Percentiles rank a stretch among this genome's conserved stretches.
Evolutionary conservation across 2,329 filamentous ascomycete genomes (phyloP).

Genomic region (Neofusicoccum parvum): DNA sequence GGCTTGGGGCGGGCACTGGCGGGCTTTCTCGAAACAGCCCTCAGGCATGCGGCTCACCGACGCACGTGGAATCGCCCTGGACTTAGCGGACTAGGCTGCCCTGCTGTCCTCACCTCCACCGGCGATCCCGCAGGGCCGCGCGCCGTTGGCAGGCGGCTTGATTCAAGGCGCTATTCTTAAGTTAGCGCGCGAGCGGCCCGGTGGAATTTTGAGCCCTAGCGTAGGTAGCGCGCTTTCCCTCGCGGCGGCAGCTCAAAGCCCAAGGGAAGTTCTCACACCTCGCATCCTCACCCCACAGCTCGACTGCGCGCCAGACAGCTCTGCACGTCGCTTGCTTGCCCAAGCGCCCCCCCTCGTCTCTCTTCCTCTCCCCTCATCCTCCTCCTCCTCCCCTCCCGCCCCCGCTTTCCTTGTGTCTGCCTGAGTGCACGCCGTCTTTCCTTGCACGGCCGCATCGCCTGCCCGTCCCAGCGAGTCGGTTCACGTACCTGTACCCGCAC

Average conservation of each 20-base stretch:
- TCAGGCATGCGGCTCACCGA: slow-evolving; percentile 15
- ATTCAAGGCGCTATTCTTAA: slow-evolving; percentile 7
- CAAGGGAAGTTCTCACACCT: slow-evolving; percentile 17
- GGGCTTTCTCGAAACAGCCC: slow-evolving; percentile 12
- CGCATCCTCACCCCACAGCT: slow-evolving; percentile 22
- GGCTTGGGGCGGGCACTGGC: not conserved
- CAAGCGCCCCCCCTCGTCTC: slow-evolving; percentile 19
- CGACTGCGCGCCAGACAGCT: slow-evolving; percentile 21
- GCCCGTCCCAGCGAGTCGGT: slow-evolving; percentile 20
- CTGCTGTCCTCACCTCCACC: slow-evolving; percentile 11
- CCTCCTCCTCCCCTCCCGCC: slow-evolving; percentile 32
- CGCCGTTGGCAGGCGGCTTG: slow-evolving; percentile 15
- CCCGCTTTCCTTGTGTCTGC: slow-evolving; percentile 30
- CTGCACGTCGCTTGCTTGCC: slow-evolving; percentile 19
- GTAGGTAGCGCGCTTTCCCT: slow-evolving; percentile 14
- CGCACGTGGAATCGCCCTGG: slow-evolving; percentile 11
- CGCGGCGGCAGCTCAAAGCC: slow-evolving; percentile 12
- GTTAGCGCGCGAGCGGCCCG: slow-evolving; percentile 10
- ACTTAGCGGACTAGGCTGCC: slow-evolving; percentile 9
- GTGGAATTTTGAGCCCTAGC: slow-evolving; percentile 16
- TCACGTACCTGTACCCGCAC: slow-evolving; percentile 3
- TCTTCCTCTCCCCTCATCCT: slow-evolving; percentile 30
- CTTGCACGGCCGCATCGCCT: slow-evolving; percentile 20
- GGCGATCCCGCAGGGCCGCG: slow-evolving; percentile 15
- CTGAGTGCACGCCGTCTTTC: not conserved